phyloP scores from a whole-genome alignment of 371 early-diverging fungal genomes.

The Apophysomyces elegans region DNA sequence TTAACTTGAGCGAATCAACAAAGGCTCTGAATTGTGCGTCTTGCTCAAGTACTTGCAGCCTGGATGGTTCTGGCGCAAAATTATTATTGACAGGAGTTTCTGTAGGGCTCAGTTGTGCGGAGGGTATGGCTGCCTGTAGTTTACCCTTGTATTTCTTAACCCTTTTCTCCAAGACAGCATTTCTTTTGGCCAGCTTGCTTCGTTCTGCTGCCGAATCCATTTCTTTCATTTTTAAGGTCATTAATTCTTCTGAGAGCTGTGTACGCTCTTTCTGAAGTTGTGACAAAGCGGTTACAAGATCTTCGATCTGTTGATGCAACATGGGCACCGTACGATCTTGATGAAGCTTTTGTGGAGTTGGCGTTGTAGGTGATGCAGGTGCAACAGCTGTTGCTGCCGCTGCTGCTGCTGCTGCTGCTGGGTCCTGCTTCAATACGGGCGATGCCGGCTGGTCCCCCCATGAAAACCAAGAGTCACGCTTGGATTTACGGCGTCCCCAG shows the following conservation, averaged over 20 bases:
- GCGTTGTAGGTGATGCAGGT: conserved; percentile 18
- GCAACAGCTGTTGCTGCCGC: neutral
- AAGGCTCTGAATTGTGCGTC: conserved; percentile 39
- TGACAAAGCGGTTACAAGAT: conserved; percentile 60
- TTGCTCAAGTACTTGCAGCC: conserved; percentile 30
- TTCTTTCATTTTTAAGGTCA: conserved; percentile 55
- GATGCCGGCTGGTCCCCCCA: conserved; percentile 20
- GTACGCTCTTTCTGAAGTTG: conserved; percentile 60
- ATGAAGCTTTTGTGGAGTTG: conserved; percentile 4
- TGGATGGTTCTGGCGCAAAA: conserved; percentile 6
- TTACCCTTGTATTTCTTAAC: conserved; percentile 30
- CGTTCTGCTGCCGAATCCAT: conserved; percentile 44
- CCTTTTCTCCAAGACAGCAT: conserved; percentile 23
- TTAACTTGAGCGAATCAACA: conserved; percentile 37
- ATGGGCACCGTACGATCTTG: conserved; percentile 14
- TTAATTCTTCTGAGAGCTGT: conserved; percentile 50
- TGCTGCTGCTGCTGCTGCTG: neutral
- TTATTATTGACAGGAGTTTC: conserved; percentile 1
- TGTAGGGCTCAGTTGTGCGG: neutral
- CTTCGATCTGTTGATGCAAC: conserved; percentile 63
- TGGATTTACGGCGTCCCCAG: conserved; percentile 11
- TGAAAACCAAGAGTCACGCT: conserved; percentile 38
- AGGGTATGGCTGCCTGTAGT: conserved; percentile 6
- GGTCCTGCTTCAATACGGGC: neutral
- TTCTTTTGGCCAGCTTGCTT: conserved; percentile 28